Percentiles rank a stretch among this genome's conserved stretches.
Evolutionary conservation across 768 basidiomycete species (phyloP).

Genomic region (Crassisporium funariophilum): DNA sequence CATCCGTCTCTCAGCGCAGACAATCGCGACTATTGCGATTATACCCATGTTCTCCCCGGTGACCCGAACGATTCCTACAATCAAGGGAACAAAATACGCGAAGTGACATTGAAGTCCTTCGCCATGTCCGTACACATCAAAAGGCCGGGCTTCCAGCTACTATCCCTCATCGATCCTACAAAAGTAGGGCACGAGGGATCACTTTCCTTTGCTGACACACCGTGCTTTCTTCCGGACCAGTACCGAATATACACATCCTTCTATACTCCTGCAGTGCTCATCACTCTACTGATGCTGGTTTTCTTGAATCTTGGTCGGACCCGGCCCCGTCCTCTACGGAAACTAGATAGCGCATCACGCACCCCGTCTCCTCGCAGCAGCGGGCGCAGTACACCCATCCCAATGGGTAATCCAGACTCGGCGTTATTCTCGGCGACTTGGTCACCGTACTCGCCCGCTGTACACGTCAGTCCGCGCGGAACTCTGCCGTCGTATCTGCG

Average conservation of each 20-base stretch:
- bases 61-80: constrained; percentile 28
- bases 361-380: constrained; percentile 32
- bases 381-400: constrained; percentile 23
- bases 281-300: constrained; percentile 53
- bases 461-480: constrained; percentile 40
- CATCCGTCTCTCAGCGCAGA: constrained; percentile 59
- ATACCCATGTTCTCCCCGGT: constrained; percentile 45
- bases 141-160: constrained; percentile 82
- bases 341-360: constrained; percentile 24
- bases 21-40: constrained; percentile 90
- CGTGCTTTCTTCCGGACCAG: constrained; percentile 82
- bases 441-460: constrained; percentile 41
- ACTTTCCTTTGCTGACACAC: constrained; percentile 58
- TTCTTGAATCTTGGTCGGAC: constrained; percentile 42
- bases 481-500: constrained; percentile 41
- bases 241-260: constrained; percentile 55
- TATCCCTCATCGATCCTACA: constrained; percentile 55
- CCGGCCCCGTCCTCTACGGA: constrained; percentile 21
- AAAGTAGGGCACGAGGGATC: constrained; percentile 32
- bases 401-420: constrained; percentile 32
- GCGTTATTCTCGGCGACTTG: constrained; percentile 33
- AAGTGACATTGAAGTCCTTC: constrained; percentile 89
- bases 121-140: constrained; percentile 73
- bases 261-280: constrained; percentile 64
- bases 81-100: constrained; percentile 47